These are phyloP conservation scores for Phaeotremella skinneri DNA, from an alignment of 768 basidiomycete species.

Conservation along the genomic window DNA sequence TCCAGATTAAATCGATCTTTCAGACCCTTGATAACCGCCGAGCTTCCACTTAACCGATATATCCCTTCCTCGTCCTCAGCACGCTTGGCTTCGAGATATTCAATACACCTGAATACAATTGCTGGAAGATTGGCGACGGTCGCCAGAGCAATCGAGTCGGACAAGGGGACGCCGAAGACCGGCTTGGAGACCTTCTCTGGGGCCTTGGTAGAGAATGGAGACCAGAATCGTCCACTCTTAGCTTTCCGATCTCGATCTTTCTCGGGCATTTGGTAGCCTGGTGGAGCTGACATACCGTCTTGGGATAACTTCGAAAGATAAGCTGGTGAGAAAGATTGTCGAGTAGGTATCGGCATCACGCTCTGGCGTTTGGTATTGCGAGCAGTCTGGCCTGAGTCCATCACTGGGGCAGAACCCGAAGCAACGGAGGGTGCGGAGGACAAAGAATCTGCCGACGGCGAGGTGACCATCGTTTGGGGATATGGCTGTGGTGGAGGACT, in stretches of 20 bases:
- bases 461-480: conserved; percentile 65
- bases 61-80: conserved; percentile 98
- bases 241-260: conserved; percentile 84
- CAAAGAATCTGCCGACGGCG: conserved; percentile 58
- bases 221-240: conserved; percentile 91
- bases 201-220: conserved; percentile 62
- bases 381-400: conserved; percentile 23
- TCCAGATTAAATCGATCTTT: conserved; percentile 92
- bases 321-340: conserved; percentile 30
- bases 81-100: conserved; percentile 89
- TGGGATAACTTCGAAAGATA: conserved; percentile 38
- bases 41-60: conserved; percentile 90
- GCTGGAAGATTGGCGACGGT: conserved; percentile 88
- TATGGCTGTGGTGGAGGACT: conserved; percentile 39
- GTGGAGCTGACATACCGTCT: conserved; percentile 31
- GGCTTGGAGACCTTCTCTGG: conserved; percentile 57
- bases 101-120: conserved; percentile 89
- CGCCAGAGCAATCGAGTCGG: conserved; percentile 83
- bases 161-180: conserved; percentile 83
- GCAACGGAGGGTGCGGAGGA: conserved; percentile 51
- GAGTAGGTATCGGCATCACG: conserved; percentile 30
- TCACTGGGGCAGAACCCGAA: neutral
- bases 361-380: conserved; percentile 38
- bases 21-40: conserved; percentile 87
- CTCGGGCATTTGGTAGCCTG: conserved; percentile 21